A percentile compares a stretch with the other conserved stretches of the same genome.
Evolutionary conservation across 441 rosid genomes (phyloP).

Genomic region (Corymbia calophylla): DNA sequence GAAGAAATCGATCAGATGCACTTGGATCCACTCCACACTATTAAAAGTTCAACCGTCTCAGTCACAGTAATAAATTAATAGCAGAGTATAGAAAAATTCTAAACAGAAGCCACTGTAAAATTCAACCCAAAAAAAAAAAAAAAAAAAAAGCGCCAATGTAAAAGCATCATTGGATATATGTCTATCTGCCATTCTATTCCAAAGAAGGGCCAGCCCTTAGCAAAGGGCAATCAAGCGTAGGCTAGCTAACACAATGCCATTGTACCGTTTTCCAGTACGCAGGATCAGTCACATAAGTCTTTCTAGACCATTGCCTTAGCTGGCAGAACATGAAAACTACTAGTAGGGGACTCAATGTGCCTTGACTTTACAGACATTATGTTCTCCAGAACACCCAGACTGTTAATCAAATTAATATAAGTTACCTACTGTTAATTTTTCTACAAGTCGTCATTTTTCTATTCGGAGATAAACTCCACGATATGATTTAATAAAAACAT

Average conservation of each 20-base stretch:
- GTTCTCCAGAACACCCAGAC: background rate
- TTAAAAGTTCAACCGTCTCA: background rate
- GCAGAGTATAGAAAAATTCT: background rate
- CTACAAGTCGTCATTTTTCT: background rate
- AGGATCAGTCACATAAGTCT: background rate
- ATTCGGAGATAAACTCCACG: background rate
- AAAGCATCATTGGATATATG: background rate
- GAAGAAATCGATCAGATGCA: slow-evolving; percentile 57
- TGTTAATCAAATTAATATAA: background rate
- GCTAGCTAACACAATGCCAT: background rate
- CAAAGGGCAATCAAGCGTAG: background rate
- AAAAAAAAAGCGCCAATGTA: background rate
- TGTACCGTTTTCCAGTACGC: background rate
- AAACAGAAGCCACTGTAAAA: background rate
- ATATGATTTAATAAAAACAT: background rate
- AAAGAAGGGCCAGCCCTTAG: background rate
- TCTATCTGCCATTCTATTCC: background rate
- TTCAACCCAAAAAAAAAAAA: too few relatives aligned
- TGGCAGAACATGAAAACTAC: background rate
- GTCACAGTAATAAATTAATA: background rate
- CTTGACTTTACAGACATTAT: background rate
- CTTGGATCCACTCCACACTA: slow-evolving; percentile 86
- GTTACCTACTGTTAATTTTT: background rate
- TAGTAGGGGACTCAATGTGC: background rate
- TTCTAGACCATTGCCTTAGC: background rate